Conservation (phyloP, 2,329 filamentous ascomycete species). For the Pseudogymnoascus sp. region DNA sequence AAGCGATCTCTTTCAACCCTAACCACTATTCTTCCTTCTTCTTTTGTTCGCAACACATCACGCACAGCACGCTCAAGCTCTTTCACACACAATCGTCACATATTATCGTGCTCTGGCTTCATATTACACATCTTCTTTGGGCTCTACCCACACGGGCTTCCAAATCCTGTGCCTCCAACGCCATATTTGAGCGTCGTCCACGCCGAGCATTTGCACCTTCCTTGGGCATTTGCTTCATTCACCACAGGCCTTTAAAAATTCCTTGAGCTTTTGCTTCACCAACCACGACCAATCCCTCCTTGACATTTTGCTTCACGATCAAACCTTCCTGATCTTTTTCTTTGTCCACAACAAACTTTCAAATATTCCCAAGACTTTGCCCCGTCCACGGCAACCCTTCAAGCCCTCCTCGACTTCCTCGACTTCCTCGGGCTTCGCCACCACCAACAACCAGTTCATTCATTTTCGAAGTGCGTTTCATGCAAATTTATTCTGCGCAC, state of each 20-base stretch:
- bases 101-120: not conserved
- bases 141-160: not conserved
- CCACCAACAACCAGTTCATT: not conserved
- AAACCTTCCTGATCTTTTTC: too few relatives aligned
- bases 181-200: not conserved
- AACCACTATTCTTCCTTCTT: not conserved
- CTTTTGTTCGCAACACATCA: not conserved
- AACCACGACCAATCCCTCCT: not conserved
- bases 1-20: not conserved
- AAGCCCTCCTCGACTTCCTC: not conserved
- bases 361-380: not conserved
- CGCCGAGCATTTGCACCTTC: not conserved
- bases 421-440: too few relatives aligned
- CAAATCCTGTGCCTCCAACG: not conserved
- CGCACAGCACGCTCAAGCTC: not conserved
- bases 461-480: not conserved
- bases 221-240: not conserved
- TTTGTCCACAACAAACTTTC: not conserved
- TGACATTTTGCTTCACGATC: not conserved
- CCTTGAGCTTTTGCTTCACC: not conserved
- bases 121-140: not conserved
- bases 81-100: not conserved
- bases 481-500: not conserved
- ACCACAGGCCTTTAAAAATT: not conserved
- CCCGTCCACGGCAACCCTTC: not conserved